phyloP scores from a whole-genome alignment of 1,139 yeast species.

The Meyerozyma sp. region DNA sequence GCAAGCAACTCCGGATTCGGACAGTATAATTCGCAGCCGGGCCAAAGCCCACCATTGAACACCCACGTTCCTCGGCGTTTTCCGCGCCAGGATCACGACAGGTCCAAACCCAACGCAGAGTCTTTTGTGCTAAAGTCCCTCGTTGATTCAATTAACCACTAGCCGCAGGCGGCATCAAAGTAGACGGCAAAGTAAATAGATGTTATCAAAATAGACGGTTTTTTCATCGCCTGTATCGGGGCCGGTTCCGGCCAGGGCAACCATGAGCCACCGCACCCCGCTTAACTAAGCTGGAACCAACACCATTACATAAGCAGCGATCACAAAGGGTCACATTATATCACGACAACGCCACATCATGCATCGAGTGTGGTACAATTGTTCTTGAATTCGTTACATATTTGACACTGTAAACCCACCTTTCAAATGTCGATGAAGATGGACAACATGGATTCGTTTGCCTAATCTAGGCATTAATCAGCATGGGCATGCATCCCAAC shows the following conservation, averaged over 20 bases:
- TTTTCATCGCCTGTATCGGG: neutral
- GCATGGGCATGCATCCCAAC: neutral
- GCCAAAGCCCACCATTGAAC: neutral
- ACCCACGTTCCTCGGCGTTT: neutral
- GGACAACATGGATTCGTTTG: neutral
- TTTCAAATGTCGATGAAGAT: too few species aligned
- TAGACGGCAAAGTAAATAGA: neutral
- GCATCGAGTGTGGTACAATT: neutral
- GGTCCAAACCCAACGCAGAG: conserved; percentile 15
- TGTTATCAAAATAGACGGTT: neutral
- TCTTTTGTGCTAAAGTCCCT: conserved; percentile 36
- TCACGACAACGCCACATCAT: neutral
- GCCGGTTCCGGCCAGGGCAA: neutral
- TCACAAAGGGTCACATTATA: neutral
- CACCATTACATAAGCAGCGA: neutral
- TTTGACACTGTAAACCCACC: too few species aligned
- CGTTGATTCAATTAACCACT: conserved; percentile 39
- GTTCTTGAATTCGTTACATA: neutral
- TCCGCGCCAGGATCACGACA: neutral
- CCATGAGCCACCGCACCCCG: too few species aligned
- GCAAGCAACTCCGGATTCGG: neutral
- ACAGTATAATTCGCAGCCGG: neutral
- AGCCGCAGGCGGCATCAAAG: conserved; percentile 3
- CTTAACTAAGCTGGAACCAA: neutral
- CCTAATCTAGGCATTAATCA: neutral